Percentiles rank a stretch among this genome's conserved stretches.
These are phyloP conservation scores for Hypoxylon sp. DNA, from an alignment of 2,329 filamentous ascomycete species.

Conservation along the genomic window DNA sequence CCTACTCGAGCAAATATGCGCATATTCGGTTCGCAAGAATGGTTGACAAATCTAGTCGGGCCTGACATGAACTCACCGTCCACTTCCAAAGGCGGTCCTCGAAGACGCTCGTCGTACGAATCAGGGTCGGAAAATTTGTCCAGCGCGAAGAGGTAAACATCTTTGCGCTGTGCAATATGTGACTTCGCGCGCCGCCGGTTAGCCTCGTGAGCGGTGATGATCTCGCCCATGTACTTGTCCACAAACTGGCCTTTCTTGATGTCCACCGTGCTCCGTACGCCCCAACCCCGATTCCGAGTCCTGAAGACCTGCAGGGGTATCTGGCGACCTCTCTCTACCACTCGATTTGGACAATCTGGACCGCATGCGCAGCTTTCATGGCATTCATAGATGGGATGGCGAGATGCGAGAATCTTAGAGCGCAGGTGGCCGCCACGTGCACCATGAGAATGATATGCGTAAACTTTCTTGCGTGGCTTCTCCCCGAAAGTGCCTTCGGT, in stretches of 20 bases:
- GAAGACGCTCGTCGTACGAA: slow-evolving; percentile 69
- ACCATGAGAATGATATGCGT: slow-evolving; percentile 75
- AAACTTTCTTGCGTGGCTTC: slow-evolving; percentile 57
- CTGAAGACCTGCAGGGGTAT: slow-evolving; percentile 83
- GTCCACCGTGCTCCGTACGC: slow-evolving; percentile 74
- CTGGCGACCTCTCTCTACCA: slow-evolving; percentile 80
- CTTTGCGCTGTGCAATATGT: slow-evolving; percentile 73
- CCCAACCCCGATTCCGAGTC: slow-evolving; percentile 82
- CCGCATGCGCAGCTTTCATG: slow-evolving; percentile 79
- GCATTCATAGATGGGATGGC: slow-evolving; percentile 83
- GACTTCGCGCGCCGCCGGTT: slow-evolving; percentile 72
- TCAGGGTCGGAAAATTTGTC: slow-evolving; percentile 80
- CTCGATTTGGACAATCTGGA: slow-evolving; percentile 76
- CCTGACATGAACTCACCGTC: slow-evolving; percentile 84
- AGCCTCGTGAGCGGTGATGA: slow-evolving; percentile 76
- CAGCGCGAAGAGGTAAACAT: slow-evolving; percentile 83
- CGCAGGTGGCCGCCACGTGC: slow-evolving; percentile 67
- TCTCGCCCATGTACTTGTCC: slow-evolving; percentile 82
- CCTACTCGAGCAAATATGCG: slow-evolving; percentile 84
- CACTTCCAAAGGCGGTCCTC: slow-evolving; percentile 70
- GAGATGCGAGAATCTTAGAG: slow-evolving; percentile 66
- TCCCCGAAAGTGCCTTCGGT: slow-evolving; percentile 58
- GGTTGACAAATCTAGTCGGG: slow-evolving; percentile 86
- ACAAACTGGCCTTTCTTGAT: slow-evolving; percentile 83
- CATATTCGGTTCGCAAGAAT: slow-evolving; percentile 84